Conservation (phyloP, 75 land plant genomes). For the Sequoia sempervirens region DNA sequence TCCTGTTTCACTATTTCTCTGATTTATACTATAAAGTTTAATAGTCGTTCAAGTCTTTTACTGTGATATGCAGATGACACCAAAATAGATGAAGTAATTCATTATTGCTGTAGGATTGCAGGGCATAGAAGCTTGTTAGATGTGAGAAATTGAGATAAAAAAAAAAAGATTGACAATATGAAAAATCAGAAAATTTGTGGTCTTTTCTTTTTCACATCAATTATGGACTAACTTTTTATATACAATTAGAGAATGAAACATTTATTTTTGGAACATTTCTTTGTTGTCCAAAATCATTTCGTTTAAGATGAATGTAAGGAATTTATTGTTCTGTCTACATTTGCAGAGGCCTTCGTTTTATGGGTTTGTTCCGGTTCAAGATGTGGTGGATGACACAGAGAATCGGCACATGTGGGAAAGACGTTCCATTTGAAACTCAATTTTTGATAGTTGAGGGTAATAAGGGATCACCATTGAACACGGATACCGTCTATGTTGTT, state of each 20-base stretch:
- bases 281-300: constrained; percentile 2
- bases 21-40: background rate
- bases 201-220: background rate
- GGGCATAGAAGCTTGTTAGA: background rate
- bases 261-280: background rate
- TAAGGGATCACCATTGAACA: constrained; percentile 33
- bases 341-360: constrained; percentile 60
- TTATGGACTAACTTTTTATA: background rate
- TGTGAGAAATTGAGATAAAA: background rate
- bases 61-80: too few relatives aligned
- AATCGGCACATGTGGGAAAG: constrained; percentile 71
- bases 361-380: constrained; percentile 83
- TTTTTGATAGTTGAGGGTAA: constrained; percentile 66
- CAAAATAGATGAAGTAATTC: background rate
- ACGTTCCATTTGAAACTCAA: constrained; percentile 85
- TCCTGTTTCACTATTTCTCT: background rate
- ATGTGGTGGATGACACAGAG: constrained; percentile 98
- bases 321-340: background rate
- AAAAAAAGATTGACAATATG: background rate
- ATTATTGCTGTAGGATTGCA: background rate
- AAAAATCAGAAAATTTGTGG: background rate
- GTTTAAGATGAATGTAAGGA: background rate
- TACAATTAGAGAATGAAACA: background rate
- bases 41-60: background rate
- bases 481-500: constrained; percentile 43